Conservation (phyloP, 441 rosid species). For the Brassica hybrid region DNA sequence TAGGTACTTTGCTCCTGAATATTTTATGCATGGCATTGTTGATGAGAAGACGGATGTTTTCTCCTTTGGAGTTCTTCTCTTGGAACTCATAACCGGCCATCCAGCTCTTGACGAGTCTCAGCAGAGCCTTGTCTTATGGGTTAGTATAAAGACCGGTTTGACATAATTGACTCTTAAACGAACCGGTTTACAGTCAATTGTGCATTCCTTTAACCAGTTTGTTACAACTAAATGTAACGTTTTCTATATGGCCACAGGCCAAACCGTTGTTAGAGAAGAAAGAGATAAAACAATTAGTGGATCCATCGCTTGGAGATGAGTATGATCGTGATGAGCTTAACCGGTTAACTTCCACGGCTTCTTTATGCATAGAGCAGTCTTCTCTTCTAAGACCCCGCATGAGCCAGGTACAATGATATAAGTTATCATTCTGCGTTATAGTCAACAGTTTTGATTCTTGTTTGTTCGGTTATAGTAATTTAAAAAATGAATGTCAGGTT, state of each 20-base stretch:
- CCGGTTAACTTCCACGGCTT: too few relatives aligned
- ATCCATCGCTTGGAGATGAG: conserved; percentile 65
- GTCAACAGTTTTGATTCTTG: background rate
- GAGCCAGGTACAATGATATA: conserved; percentile 67
- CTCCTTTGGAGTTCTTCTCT: conserved; percentile 83
- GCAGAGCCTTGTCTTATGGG: conserved; percentile 84
- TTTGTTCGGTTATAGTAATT: background rate
- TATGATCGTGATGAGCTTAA: conserved; percentile 73
- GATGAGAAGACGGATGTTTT: conserved; percentile 93
- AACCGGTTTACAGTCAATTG: background rate
- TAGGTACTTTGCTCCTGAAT: background rate
- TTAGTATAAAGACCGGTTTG: conserved; percentile 36
- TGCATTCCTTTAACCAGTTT: conserved; percentile 11
- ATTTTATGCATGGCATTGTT: conserved; percentile 89
- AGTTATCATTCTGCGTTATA: background rate
- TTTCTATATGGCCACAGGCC: conserved; percentile 65
- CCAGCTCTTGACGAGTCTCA: conserved; percentile 71
- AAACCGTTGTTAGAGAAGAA: conserved; percentile 74
- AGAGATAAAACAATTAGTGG: conserved; percentile 57
- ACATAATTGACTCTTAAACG: conserved; percentile 20
- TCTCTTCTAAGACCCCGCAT: conserved; percentile 81
- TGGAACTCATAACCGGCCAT: conserved; percentile 86
- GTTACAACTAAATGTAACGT: background rate
- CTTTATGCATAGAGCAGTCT: conserved; percentile 77
- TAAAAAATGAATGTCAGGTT: conserved; percentile 51